Percentiles rank a stretch among this genome's conserved stretches.
phyloP scores from a whole-genome alignment of 148 eudicot species.

The Heliamphora exappendiculata region DNA sequence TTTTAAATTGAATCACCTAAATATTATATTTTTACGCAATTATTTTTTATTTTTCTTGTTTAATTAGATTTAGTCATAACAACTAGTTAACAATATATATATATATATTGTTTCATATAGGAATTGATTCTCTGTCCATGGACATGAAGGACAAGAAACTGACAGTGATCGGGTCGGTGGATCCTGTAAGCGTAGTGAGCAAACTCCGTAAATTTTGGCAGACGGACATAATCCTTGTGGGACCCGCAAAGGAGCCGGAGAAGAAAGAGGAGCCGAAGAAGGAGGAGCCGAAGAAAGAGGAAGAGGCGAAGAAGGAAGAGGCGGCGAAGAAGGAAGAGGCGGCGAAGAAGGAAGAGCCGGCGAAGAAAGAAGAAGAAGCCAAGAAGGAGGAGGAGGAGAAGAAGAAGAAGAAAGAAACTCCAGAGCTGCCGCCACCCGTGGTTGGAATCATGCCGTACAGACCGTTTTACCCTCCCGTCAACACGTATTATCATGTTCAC shows the following conservation, averaged over 20 bases:
- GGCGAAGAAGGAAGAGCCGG: conserved; percentile 35
- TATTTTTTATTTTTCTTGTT: too few relatives aligned
- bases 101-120: conserved; percentile 19
- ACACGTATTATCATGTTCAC: conserved; percentile 35
- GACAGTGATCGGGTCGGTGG: conserved; percentile 49
- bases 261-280: conserved; percentile 36
- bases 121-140: conserved; percentile 52
- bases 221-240: conserved; percentile 37
- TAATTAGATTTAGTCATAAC: too few relatives aligned
- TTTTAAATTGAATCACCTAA: too few relatives aligned
- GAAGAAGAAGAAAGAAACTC: conserved; percentile 23
- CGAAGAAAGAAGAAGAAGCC: conserved; percentile 31
- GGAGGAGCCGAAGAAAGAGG: conserved; percentile 25
- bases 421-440: background rate
- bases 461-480: conserved; percentile 33
- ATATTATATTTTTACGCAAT: too few relatives aligned
- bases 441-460: conserved; percentile 27
- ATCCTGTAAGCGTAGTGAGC: conserved; percentile 42
- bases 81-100: background rate
- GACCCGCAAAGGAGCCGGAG: conserved; percentile 55
- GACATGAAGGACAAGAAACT: conserved; percentile 47
- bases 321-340: conserved; percentile 24
- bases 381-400: conserved; percentile 39
- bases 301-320: conserved; percentile 28
- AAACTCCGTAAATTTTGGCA: conserved; percentile 53